Base-by-base conservation (phyloP, 768 basidiomycete species). In the Clavaria fumosa region DNA sequence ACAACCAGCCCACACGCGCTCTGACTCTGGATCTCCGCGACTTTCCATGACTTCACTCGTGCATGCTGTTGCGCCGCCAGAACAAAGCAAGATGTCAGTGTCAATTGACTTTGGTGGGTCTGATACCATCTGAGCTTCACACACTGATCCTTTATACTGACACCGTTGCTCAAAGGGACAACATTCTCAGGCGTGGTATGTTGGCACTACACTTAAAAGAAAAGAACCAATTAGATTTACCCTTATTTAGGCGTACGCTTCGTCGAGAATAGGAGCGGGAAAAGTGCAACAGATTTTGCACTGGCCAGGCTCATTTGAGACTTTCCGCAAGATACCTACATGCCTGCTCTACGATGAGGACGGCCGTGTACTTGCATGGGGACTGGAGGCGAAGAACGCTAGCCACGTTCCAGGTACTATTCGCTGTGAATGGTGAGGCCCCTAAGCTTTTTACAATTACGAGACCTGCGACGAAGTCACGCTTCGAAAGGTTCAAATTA, bases 281-380 rank as follows among this genome's bases (percentile, higher is more conserved):
- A 66, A 67, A 45, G 69, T 88, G 4, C 86, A 86, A 45, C 85
- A 89, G 50, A 85, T 90, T 39, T 56, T 90, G 12, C 70, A 70
- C 42, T 90, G 86, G 86, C 85, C 82, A 0, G 83, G 82, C 4
- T 79, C 79, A 2, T 70, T 75, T 45, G 86, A 89, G 56, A 85
- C 79, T 1, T 89, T 83, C 62, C 66, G 84, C 50, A 89, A 90
- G 67, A 73, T 78, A 27, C 81, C 86, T 1, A 89, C 88, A 1
- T 89, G 86, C 55, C 62, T 91, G 23, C 54, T 89, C 11, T 91
- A 89, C 44, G 75, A 84, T 45, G 72, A 78, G 31, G 56, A 61
- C 22, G 84, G 83, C 0, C 67, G 67, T 43, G 75, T 89, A 2
- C 48, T 84, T 17, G 78, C 81, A 4, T 90, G 86, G 85, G 85